Evolutionary conservation across 78 protist genomes (phyloP), one percentile per base, ranked within the genome.

Genomic region (Guillardia theta): DNA sequence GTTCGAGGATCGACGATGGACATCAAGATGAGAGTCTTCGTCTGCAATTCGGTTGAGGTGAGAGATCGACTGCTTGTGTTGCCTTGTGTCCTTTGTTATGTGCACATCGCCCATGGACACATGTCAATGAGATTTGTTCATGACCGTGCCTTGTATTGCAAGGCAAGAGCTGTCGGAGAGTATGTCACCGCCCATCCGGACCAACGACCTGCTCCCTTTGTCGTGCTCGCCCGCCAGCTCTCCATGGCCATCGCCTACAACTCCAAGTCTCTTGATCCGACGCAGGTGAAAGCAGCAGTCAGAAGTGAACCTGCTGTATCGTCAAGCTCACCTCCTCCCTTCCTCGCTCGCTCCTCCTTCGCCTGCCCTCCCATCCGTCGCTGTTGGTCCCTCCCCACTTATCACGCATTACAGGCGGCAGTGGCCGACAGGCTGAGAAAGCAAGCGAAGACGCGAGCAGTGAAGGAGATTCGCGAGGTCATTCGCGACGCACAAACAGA

Each of bases 21-120:
- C 90, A 37, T 78, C 90, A 78, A 78, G 90, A 78, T 78, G 90
- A 45, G 90, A 10, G 90, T 78, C 33, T 78, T 78, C 48, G 90
- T 78, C 48, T 78, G 90, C 90, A 78, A 78, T 36, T 78, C 90
- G 5, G 90, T 78, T 50, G 90, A 43, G 50, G 87, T 70, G 5
- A 3, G n/a, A n/a, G n/a, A n/a, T n/a, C n/a, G n/a, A n/a, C n/a
- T n/a, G n/a, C n/a, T n/a, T n/a, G n/a, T n/a, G n/a, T n/a, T n/a
- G n/a, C n/a, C n/a, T n/a, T n/a, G n/a, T n/a, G n/a, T n/a, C n/a
- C n/a, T n/a, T n/a, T n/a, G n/a, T n/a, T n/a, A n/a, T n/a, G n/a
- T n/a, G n/a, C n/a, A n/a, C n/a, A n/a, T n/a, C n/a, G n/a, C n/a
- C n/a, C n/a, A n/a, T n/a, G n/a, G n/a, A n/a, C n/a, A n/a, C n/a